Conservation (phyloP, 257 asterid species). For the Rehmannia glutinosa region DNA sequence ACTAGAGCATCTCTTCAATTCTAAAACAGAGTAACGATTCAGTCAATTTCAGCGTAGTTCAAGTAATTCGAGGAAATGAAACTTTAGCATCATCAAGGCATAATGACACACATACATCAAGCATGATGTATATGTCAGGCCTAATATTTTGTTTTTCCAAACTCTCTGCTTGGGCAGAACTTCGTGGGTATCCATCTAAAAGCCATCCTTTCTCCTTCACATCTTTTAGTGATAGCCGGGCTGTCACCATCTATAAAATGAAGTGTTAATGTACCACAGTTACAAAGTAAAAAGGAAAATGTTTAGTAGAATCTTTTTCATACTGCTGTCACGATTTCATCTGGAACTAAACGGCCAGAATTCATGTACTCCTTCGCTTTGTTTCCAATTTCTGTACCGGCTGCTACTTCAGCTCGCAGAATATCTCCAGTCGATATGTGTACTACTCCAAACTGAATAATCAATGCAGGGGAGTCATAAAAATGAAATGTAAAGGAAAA, state of each 20-base stretch:
- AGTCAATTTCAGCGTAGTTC: slow-evolving; percentile 1
- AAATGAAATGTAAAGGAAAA: background rate
- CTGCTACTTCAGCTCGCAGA: slow-evolving; percentile 88
- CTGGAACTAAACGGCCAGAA: slow-evolving; percentile 85
- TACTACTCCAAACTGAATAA: slow-evolving; percentile 82
- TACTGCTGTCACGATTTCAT: slow-evolving; percentile 88
- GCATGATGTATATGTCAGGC: slow-evolving; percentile 78
- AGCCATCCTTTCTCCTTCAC: slow-evolving; percentile 97
- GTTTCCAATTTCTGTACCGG: slow-evolving; percentile 77
- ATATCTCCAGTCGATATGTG: slow-evolving; percentile 96
- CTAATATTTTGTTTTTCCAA: slow-evolving; percentile 70
- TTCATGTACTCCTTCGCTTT: slow-evolving; percentile 89
- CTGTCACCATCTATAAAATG: slow-evolving; percentile 70
- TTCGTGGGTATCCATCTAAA: slow-evolving; percentile 92
- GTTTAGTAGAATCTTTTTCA: slow-evolving; percentile 14
- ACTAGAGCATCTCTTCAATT: background rate
- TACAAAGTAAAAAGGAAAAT: slow-evolving; percentile 8
- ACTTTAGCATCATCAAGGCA: background rate
- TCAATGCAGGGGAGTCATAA: slow-evolving; percentile 27
- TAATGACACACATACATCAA: slow-evolving; percentile 55
- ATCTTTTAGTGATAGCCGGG: slow-evolving; percentile 67
- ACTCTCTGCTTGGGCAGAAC: slow-evolving; percentile 79
- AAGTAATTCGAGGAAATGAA: background rate
- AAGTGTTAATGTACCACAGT: slow-evolving; percentile 18
- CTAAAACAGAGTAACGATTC: background rate